Evolutionary conservation across 805 yeast species (phyloP).

Genomic region (Nakazawaea ernobii): DNA sequence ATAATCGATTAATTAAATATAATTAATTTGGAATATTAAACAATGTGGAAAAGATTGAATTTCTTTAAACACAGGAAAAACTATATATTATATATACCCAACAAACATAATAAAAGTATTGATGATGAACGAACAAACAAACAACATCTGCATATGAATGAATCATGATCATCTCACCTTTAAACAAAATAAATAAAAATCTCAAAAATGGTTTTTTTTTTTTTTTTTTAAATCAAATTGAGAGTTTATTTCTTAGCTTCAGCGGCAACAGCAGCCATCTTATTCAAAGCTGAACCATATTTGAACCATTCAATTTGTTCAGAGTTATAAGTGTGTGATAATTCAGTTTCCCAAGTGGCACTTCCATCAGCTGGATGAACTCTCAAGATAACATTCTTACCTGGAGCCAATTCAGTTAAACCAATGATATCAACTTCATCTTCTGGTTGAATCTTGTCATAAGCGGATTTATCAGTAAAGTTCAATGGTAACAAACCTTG

Average conservation of each 20-base stretch:
- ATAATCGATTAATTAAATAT: too few species aligned
- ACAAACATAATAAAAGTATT: too few species aligned
- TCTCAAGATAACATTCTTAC: constrained; percentile 80
- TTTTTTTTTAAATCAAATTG: not conserved
- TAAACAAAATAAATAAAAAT: not conserved
- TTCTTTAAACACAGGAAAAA: too few species aligned
- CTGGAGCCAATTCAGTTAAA: constrained; percentile 83
- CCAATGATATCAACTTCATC: constrained; percentile 89
- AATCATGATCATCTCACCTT: not conserved
- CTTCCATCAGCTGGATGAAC: constrained; percentile 64
- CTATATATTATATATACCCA: too few species aligned
- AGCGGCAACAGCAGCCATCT: constrained; percentile 40
- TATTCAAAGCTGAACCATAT: constrained; percentile 98
- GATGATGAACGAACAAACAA: too few species aligned
- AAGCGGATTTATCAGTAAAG: constrained; percentile 83
- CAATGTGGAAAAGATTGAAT: not conserved
- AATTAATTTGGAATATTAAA: not conserved
- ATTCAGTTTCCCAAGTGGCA: constrained; percentile 79
- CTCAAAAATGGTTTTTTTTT: too few species aligned
- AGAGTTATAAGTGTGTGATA: constrained; percentile 91
- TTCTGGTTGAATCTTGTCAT: constrained; percentile 87
- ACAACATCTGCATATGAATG: too few species aligned
- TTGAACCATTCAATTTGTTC: constrained; percentile 99
- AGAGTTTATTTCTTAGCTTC: not conserved
- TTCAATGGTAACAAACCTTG: constrained; percentile 98